These are phyloP conservation scores for apple (Malus domestica) DNA, from an alignment of 306 rosid species.

Conservation along the genomic window DNA sequence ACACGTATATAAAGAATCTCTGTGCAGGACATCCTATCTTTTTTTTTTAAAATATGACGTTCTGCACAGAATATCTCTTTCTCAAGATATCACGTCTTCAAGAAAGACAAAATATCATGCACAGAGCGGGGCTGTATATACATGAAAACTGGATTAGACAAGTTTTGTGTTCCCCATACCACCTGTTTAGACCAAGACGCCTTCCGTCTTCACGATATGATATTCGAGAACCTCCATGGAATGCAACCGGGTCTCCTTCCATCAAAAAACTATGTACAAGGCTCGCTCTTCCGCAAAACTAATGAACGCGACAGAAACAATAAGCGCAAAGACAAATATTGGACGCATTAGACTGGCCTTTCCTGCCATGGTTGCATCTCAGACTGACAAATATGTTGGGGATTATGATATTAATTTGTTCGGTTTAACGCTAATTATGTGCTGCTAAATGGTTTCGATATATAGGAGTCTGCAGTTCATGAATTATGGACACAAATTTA, in stretches of 20 bases:
- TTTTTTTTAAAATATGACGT: neutral
- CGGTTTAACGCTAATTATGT: neutral
- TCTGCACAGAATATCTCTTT: too few relatives aligned
- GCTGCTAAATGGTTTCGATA: neutral
- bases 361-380: slow-evolving; percentile 7
- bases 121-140: neutral
- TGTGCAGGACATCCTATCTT: too few relatives aligned
- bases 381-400: neutral
- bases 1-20: neutral
- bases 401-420: neutral
- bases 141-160: neutral
- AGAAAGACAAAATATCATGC: neutral
- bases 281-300: slow-evolving; percentile 45
- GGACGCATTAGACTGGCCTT: neutral
- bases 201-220: slow-evolving; percentile 4
- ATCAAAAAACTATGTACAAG: slow-evolving; percentile 52
- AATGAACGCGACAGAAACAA: neutral
- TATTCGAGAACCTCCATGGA: slow-evolving; percentile 14
- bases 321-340: neutral
- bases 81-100: neutral
- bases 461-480: neutral
- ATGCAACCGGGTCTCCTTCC: slow-evolving; percentile 49
- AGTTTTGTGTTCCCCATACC: neutral
- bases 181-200: slow-evolving; percentile 7
- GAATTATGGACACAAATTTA: neutral